Evolutionary conservation across 192 early-diverging fungal species (phyloP).

Genomic region (Backusella parvicylindrica): DNA sequence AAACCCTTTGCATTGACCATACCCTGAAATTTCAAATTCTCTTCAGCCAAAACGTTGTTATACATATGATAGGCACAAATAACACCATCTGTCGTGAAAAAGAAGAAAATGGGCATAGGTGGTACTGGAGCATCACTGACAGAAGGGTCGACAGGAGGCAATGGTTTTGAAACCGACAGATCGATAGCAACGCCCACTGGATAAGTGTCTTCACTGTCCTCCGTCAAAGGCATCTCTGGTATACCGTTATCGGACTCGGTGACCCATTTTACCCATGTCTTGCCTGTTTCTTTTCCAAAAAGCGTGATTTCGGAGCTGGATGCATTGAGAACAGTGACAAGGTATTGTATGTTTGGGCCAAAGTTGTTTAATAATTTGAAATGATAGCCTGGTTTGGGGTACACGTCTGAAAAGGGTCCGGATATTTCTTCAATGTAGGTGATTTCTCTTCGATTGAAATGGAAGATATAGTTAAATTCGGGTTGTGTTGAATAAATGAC

Average conservation of each 20-base stretch:
- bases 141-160: slow-evolving; percentile 52
- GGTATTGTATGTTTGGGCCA: slow-evolving; percentile 40
- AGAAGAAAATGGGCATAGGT: slow-evolving; percentile 69
- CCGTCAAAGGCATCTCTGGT: slow-evolving; percentile 52
- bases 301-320: neutral
- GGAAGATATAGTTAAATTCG: neutral
- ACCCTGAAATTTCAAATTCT: slow-evolving; percentile 30
- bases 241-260: slow-evolving; percentile 48
- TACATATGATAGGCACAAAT: slow-evolving; percentile 65
- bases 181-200: slow-evolving; percentile 75
- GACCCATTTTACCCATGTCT: slow-evolving; percentile 48
- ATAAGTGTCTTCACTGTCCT: slow-evolving; percentile 53
- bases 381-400: slow-evolving; percentile 51
- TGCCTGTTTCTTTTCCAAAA: slow-evolving; percentile 9
- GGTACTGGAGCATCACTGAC: slow-evolving; percentile 41
- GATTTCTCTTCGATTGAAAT: neutral
- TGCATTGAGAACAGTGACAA: slow-evolving; percentile 35
- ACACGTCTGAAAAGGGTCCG: slow-evolving; percentile 43
- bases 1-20: slow-evolving; percentile 40
- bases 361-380: slow-evolving; percentile 55
- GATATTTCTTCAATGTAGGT: slow-evolving; percentile 50
- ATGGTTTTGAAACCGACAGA: slow-evolving; percentile 50
- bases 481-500: slow-evolving; percentile 54
- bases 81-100: slow-evolving; percentile 60
- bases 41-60: slow-evolving; percentile 47